Evolutionary conservation across 2,329 filamentous ascomycete genomes (phyloP), one percentile per base, ranked within the genome.

Genomic region (Orbilia javanica): DNA sequence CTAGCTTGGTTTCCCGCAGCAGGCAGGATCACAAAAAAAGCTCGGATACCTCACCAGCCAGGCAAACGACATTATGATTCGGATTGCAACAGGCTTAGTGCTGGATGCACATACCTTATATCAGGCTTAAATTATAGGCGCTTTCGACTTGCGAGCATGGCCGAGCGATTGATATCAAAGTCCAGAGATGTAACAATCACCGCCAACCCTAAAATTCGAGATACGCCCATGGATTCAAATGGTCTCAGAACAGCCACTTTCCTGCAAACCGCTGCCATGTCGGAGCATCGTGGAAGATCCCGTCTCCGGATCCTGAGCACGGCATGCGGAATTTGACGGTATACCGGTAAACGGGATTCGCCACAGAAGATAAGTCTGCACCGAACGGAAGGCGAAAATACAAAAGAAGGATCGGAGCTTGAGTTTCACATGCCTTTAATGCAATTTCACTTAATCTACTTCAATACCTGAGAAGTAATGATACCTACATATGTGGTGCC

Each of bases 41-140:
- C 55, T 42, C 31, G 55, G 34, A 60, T 60, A 39, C 34, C 34
- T 39, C 52, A 57, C 15, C 18, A 20, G 42, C 42, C 52, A 36
- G 31, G 52, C 20, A 39, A 60, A 60, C 55, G 55, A 60, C 55
- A 60, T 60, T 27, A 31, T 60, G 55, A 27, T 60, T 15, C 31
- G 18, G 34, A 60, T 60, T 60, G 55, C 55, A 42, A 60, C 42
- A 60, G 55, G 55, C 18, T 60, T 60, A 60, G 55, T 60, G 55
- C 13, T 25, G 34, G 27, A 60, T 27, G 31, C 34, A 60, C 55
- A 60, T 60, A 60, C 31, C 55, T 39, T 60, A 60, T 60, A 60
- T 60, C 34, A 42, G 20, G 18, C 31, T 4, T 42, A n/a, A 42
- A 60, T 25, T 60, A 60, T 60, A 60, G 55, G 34, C 31, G 20